Percentiles rank a stretch among this genome's conserved stretches.
Conservation (phyloP, 495 filamentous ascomycete species). For the Rhizodiscina lignyota region DNA sequence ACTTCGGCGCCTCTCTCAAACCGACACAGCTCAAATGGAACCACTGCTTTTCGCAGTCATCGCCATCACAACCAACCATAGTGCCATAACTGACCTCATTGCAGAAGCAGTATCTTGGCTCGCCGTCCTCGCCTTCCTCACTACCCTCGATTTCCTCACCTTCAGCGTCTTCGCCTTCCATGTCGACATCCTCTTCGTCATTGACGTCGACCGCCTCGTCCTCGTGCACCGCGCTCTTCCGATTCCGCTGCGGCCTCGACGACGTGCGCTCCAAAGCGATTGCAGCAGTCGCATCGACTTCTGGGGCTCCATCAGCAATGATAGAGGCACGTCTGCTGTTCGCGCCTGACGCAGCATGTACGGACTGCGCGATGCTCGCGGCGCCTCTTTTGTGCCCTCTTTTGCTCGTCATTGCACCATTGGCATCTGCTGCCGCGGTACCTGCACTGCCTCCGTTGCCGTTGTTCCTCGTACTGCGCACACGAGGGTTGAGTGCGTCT, state of each 20-base stretch:
- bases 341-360: no score
- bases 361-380: no score
- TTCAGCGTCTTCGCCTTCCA: no score
- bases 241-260: neutral
- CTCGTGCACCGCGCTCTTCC: constrained; percentile 2
- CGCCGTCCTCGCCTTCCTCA: constrained; percentile 59
- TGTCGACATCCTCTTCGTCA: constrained; percentile 24
- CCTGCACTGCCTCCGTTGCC: constrained; percentile 1
- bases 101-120: constrained; percentile 86
- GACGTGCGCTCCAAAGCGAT: neutral
- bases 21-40: constrained; percentile 92
- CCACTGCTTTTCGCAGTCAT: constrained; percentile 79
- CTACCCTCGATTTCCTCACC: constrained; percentile 34
- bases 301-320: neutral
- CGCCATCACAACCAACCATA: constrained; percentile 95
- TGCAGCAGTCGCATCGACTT: neutral
- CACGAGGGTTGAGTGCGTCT: constrained; percentile 8
- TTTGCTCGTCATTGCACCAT: no score
- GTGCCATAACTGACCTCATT: constrained; percentile 86
- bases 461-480: constrained; percentile 11
- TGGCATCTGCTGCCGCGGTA: neutral
- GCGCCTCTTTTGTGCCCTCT: no score
- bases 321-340: neutral
- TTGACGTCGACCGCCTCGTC: constrained; percentile 8
- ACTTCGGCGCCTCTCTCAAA: constrained; percentile 65